Conservation (phyloP, 2,329 filamentous ascomycete species). For the Colletotrichum liaoningense region DNA sequence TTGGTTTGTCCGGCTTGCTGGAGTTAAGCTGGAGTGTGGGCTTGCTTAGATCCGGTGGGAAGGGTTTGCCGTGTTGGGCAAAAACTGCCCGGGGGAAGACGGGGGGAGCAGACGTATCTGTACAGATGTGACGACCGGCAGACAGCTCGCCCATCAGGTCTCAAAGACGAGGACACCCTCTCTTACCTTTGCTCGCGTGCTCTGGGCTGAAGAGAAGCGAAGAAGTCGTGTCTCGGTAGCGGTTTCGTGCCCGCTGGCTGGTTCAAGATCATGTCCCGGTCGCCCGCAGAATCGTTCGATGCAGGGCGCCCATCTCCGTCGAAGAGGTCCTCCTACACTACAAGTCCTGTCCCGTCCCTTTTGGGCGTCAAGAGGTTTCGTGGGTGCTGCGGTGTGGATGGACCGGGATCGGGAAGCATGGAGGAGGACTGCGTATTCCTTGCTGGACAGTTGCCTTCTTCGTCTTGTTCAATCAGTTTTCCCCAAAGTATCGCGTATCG, state of each 20-base stretch:
- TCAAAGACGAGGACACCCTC: slow-evolving; percentile 31
- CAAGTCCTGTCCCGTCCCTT: background rate
- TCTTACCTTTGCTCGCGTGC: background rate
- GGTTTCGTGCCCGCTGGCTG: background rate
- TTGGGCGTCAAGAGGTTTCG: background rate
- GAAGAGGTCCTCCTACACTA: background rate
- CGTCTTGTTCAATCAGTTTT: background rate
- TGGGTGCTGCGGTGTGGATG: background rate
- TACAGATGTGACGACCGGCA: background rate
- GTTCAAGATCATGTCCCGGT: background rate
- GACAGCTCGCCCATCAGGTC: background rate
- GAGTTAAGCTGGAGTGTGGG: background rate
- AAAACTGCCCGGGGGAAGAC: background rate
- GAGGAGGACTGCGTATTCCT: slow-evolving; percentile 3
- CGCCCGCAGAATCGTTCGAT: slow-evolving; percentile 34
- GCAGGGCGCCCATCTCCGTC: slow-evolving; percentile 22
- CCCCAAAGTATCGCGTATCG: background rate
- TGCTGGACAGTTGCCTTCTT: background rate
- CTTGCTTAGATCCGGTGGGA: background rate
- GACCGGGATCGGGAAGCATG: slow-evolving; percentile 10
- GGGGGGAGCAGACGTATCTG: background rate
- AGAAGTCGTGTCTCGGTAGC: background rate
- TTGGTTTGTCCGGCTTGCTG: background rate
- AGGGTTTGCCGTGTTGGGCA: background rate
- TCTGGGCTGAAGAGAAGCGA: background rate